A percentile compares a stretch with the other conserved stretches of the same genome.
phyloP scores from a whole-genome alignment of 768 basidiomycete species.

The Russula vinacea region DNA sequence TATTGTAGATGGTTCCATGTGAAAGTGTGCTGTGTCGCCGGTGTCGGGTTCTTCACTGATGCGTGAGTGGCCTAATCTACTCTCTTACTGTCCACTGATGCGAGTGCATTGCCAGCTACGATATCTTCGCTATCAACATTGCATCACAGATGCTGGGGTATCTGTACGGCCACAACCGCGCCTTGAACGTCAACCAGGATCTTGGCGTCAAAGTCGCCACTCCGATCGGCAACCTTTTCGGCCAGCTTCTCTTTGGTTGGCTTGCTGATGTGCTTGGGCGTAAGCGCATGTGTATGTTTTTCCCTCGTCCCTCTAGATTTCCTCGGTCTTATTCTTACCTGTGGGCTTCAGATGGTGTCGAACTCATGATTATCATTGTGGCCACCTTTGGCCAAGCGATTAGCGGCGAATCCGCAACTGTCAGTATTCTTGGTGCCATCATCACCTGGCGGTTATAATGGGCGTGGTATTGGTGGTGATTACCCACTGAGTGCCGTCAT shows the following conservation, averaged over 20 bases:
- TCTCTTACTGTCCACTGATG: background rate
- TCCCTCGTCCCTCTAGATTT: background rate
- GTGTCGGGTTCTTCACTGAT: conserved; percentile 91
- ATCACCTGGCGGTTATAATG: conserved; percentile 84
- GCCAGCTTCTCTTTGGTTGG: conserved; percentile 47
- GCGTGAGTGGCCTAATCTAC: conserved; percentile 43
- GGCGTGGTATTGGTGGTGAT: conserved; percentile 88
- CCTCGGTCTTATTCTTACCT: background rate
- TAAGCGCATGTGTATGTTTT: conserved; percentile 59
- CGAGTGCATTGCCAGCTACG: conserved; percentile 47
- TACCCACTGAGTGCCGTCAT: conserved; percentile 86
- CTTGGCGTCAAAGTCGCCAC: conserved; percentile 47
- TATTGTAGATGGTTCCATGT: conserved; percentile 48
- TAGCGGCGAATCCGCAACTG: conserved; percentile 60
- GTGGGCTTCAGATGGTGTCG: conserved; percentile 55
- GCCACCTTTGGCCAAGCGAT: conserved; percentile 79
- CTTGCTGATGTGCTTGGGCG: conserved; percentile 45
- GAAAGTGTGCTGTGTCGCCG: conserved; percentile 49
- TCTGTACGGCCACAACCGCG: conserved; percentile 54
- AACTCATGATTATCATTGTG: conserved; percentile 78
- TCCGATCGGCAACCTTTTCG: conserved; percentile 42
- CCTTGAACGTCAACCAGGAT: conserved; percentile 45
- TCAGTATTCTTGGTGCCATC: conserved; percentile 70
- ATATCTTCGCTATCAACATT: conserved; percentile 89
- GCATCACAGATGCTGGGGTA: conserved; percentile 80